Evolutionary conservation across 1,284 basidiomycete species (phyloP).

Genomic region (Heterobasidion parviporum): DNA sequence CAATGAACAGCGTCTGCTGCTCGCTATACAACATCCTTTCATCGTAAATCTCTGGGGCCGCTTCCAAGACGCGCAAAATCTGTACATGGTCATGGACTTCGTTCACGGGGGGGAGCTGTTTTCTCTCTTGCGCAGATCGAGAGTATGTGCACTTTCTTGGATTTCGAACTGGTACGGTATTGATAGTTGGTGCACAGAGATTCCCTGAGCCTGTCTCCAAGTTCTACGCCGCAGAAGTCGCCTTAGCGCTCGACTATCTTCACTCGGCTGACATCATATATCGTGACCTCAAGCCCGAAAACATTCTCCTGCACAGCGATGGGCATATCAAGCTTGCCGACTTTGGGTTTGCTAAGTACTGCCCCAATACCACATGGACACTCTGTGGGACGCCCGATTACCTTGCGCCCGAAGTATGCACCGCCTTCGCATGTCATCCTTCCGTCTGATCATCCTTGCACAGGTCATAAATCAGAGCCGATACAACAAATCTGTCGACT

Average conservation of each 20-base stretch:
- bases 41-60: slow-evolving; percentile 98
- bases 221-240: slow-evolving; percentile 98
- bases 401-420: slow-evolving; percentile 75
- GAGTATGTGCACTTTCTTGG: slow-evolving; percentile 42
- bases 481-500: slow-evolving; percentile 97
- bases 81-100: slow-evolving; percentile 99
- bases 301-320: slow-evolving; percentile 87
- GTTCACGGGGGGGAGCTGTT: slow-evolving; percentile 97
- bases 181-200: slow-evolving; percentile 40
- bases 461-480: slow-evolving; percentile 83
- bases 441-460: neutral
- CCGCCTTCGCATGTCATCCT: neutral
- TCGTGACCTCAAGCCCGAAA: slow-evolving; percentile 97
- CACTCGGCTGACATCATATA: slow-evolving; percentile 93
- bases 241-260: slow-evolving; percentile 88
- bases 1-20: slow-evolving; percentile 89
- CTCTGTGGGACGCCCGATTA: slow-evolving; percentile 98
- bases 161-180: neutral
- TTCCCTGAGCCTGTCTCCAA: slow-evolving; percentile 99
- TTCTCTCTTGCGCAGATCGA: slow-evolving; percentile 81
- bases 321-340: slow-evolving; percentile 99
- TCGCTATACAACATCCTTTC: slow-evolving; percentile 89
- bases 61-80: slow-evolving; percentile 88
- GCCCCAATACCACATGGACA: slow-evolving; percentile 91
- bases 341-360: slow-evolving; percentile 95